These are phyloP conservation scores for Achaetomiella virescens DNA, from an alignment of 495 filamentous ascomycete genomes.

Conservation along the genomic window DNA sequence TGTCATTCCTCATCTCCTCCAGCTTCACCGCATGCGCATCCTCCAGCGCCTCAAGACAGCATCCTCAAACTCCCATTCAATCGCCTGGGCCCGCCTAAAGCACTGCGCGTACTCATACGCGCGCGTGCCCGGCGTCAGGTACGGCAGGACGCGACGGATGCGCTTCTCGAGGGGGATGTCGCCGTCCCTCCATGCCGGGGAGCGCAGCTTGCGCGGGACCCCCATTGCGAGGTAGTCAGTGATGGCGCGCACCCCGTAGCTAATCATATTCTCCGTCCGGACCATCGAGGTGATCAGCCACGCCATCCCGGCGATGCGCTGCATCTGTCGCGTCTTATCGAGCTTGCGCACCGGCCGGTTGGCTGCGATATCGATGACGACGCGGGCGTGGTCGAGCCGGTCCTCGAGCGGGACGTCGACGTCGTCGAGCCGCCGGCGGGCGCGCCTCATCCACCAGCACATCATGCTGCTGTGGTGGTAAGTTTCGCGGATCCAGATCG, in stretches of 20 bases:
- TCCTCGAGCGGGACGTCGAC: not conserved
- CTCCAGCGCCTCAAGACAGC: not conserved
- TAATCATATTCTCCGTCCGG: not conserved
- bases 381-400: not conserved
- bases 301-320: conserved; percentile 1
- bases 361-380: not conserved
- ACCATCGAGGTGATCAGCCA: conserved; percentile 3
- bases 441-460: not conserved
- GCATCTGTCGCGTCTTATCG: not conserved
- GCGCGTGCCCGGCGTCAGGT: not conserved
- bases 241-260: not conserved
- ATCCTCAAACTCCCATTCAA: not conserved
- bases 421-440: not conserved
- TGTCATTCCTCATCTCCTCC: not conserved
- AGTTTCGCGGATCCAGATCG: conserved; percentile 17
- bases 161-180: not conserved
- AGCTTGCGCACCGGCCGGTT: not conserved
- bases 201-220: not conserved
- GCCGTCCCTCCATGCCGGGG: not conserved
- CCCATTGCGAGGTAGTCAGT: not conserved
- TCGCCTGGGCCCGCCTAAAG: too few relatives aligned
- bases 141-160: not conserved
- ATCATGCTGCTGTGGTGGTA: conserved; percentile 1
- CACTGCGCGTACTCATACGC: too few relatives aligned
- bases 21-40: not conserved